Evolutionary conservation across 441 rosid species (phyloP).

Genomic region (Bocquillonia castaneifolia): DNA sequence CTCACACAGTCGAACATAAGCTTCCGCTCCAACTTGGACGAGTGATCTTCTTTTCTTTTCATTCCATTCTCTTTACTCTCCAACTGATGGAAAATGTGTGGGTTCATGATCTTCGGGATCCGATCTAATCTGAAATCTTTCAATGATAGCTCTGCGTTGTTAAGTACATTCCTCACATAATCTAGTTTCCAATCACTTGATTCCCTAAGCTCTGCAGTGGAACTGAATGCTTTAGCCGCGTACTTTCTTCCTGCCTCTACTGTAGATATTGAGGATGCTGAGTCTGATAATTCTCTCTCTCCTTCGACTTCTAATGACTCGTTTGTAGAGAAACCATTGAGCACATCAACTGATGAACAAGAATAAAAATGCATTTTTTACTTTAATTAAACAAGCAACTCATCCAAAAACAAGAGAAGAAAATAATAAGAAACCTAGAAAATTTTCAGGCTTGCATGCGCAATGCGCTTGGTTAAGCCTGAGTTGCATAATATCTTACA

Average conservation of each 20-base stretch:
- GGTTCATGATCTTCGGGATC: slow-evolving; percentile 34
- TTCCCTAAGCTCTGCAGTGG: slow-evolving; percentile 25
- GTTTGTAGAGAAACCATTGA: slow-evolving; percentile 23
- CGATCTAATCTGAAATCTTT: slow-evolving; percentile 41
- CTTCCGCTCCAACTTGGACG: slow-evolving; percentile 36
- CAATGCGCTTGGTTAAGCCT: neutral
- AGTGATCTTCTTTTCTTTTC: slow-evolving; percentile 32
- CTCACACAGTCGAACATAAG: slow-evolving; percentile 53
- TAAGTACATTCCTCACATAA: slow-evolving; percentile 50
- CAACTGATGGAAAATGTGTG: slow-evolving; percentile 33
- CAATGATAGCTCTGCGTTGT: slow-evolving; percentile 46
- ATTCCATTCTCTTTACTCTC: slow-evolving; percentile 31
- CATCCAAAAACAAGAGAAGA: neutral
- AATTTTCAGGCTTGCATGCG: neutral
- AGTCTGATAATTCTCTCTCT: slow-evolving; percentile 42
- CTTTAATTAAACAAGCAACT: neutral
- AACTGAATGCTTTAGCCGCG: slow-evolving; percentile 18
- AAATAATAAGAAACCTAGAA: neutral
- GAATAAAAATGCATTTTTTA: neutral
- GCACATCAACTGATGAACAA: slow-evolving; percentile 34
- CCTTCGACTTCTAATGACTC: slow-evolving; percentile 29
- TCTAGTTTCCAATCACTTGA: slow-evolving; percentile 49
- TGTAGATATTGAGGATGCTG: slow-evolving; percentile 32
- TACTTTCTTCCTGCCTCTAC: slow-evolving; percentile 23
- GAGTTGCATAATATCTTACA: neutral